Conservation (phyloP, 345 rosid species). For the Populus nigra region DNA sequence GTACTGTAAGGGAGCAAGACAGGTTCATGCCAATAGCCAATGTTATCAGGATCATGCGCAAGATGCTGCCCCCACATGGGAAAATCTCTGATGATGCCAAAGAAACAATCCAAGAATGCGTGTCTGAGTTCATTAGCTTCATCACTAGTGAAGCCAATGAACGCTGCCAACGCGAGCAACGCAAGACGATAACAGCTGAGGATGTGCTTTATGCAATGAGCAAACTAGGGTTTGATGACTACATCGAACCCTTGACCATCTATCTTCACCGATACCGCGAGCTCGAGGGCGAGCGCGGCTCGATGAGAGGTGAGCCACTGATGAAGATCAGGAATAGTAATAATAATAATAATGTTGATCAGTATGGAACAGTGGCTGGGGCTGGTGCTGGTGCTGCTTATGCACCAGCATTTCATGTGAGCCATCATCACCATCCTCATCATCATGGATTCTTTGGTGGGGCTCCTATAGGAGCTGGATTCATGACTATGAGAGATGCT, state of each 20-base stretch:
- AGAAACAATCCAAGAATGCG: constrained; percentile 39
- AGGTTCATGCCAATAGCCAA: constrained; percentile 39
- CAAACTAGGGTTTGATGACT: constrained; percentile 39
- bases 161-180: constrained; percentile 39
- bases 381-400: constrained; percentile 32
- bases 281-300: constrained; percentile 40
- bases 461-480: constrained; percentile 24
- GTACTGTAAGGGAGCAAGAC: constrained; percentile 37
- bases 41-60: constrained; percentile 35
- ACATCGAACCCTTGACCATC: constrained; percentile 33
- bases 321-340: constrained; percentile 42
- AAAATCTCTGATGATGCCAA: constrained; percentile 39
- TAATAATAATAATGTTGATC: background rate
- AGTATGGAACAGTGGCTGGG: constrained; percentile 37
- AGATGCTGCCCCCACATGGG: constrained; percentile 31
- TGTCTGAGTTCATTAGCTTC: constrained; percentile 37
- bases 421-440: constrained; percentile 28
- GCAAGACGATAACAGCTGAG: constrained; percentile 38
- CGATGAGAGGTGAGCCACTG: constrained; percentile 48
- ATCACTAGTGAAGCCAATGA: constrained; percentile 39
- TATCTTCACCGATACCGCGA: constrained; percentile 35
- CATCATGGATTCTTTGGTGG: constrained; percentile 43
- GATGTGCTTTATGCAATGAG: constrained; percentile 35
- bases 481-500: constrained; percentile 32
- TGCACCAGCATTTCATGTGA: constrained; percentile 42